Base-by-base conservation (phyloP, 768 basidiomycete genomes). In the Suillus variegatus region DNA sequence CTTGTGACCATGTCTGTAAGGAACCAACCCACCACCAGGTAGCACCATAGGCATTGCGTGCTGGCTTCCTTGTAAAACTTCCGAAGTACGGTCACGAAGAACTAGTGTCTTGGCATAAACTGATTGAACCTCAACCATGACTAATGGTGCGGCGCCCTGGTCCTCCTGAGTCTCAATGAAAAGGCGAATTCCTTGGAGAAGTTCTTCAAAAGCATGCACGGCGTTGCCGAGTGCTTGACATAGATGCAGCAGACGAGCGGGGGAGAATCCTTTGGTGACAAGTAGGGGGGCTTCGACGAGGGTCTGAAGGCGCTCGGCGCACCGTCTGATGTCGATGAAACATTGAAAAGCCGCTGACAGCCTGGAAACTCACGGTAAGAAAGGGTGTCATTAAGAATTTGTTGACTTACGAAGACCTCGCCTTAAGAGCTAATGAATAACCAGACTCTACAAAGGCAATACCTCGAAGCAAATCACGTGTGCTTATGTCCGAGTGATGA, bases 381-480 rank as follows among this genome's bases (percentile, higher is more conserved):
- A 32, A 68, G 4, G 36, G 41, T 28, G 32, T 40, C 20, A 54
- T n/a, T 6, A 62, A 22, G 9, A 69, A 44, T 43, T 5, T 64
- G n/a, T 28, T 35, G 25, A 80, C 88, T 76, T 75, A 95, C 95
- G 84, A 76, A 40, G 84, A 76, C 73, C 94, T 82, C 36, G 86
- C 75, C 44, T 84, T 82, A 18, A 95, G 69, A 2, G 90, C 90
- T 57, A 90, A 77, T 4, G 83, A 83, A 74, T 94, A 90, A 2
- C 87, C 84, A 49, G 90, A 94, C 75, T 98, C 95, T 6, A 94
- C 82, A 64, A 92, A 84, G 68, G 85, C 88, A 20, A 92, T 75
- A 8, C 90, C 93, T 66, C 94, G 85, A 72, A 90, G 90, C 20
- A 98, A 80, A 65, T 99, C 97, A 16, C 91, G 89, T n/a, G 93